Base-by-base conservation (phyloP, 768 basidiomycete genomes). In the Coprinopsis strossmayeri region DNA sequence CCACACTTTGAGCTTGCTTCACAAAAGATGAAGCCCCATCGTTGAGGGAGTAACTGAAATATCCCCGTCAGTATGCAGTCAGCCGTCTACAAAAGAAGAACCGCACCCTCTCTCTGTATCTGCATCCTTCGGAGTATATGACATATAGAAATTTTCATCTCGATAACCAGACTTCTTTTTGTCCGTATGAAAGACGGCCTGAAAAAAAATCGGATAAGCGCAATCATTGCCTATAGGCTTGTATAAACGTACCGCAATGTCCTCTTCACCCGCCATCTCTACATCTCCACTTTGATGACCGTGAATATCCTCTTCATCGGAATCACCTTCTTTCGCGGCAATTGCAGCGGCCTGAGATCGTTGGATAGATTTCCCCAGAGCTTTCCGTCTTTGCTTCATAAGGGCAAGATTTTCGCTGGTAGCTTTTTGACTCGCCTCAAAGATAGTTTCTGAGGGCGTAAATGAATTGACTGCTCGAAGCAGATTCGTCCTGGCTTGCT, bases 131-230 rank as follows among this genome's bases (percentile, higher is more conserved):
- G 94, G 91, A 58, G 84, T 83, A 69, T 98, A 83, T 1, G 89
- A 87, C 79, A 98, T 82, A 66, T 93, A 98, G 59, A 91, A 95
- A 30, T 89, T 84, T 2, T 81, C 74, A 57, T 97, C 94, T 9
- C 80, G 79, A 65, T 74, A 93, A 34, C 66, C 69, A 13, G 71
- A 71, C 51, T 72, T 78, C 57, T 71, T 74, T 48, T 62, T 67
- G 34, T 73, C 68, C 15, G 68, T 71, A 20, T 83, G 76, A 53
- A 91, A 90, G 11, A 84, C 85, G 24, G 76, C 78, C 86, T 90
- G 56, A 3, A 28, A 10, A 10, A 27, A 32, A 45, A 13, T 24
- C 34, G 35, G 11, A 44, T 7, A 32, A 32, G 7, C 9, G 30
- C 30, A 7, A 32, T 15, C 30, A 32, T 32, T 32, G 9, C 9